A percentile compares a stretch with the other conserved stretches of the same genome.
Evolutionary conservation across 352 stramenopile genomes (phyloP).

Genomic region (Globisporangium parvum): DNA sequence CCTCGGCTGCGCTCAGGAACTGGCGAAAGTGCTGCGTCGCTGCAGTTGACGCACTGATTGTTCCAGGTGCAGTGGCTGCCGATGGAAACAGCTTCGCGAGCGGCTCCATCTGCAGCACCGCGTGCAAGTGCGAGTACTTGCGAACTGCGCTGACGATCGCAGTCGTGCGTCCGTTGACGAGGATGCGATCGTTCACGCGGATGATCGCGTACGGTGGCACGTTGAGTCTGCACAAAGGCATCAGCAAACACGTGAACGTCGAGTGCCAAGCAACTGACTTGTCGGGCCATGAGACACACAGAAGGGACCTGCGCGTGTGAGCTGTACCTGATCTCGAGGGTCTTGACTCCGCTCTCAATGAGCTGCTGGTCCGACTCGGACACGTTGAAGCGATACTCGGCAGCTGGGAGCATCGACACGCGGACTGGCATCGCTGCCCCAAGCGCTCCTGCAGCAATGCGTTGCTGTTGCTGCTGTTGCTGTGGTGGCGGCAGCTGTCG

Average conservation of each 20-base stretch:
- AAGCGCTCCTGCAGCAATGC: not conserved
- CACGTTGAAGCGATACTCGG: conserved; percentile 56
- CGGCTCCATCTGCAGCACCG: conserved; percentile 47
- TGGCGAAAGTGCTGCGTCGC: conserved; percentile 47
- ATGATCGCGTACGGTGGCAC: conserved; percentile 66
- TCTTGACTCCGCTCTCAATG: conserved; percentile 47
- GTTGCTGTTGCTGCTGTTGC: conserved; percentile 9
- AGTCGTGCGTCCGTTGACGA: conserved; percentile 42
- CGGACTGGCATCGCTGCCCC: not conserved
- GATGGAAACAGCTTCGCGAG: conserved; percentile 36
- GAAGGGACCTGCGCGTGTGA: not conserved
- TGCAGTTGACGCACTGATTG: conserved; percentile 18
- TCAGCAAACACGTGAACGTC: not conserved
- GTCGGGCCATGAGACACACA: too few species aligned
- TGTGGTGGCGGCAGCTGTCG: not conserved
- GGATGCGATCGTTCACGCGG: conserved; percentile 54
- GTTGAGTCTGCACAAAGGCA: conserved; percentile 31
- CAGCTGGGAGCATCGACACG: conserved; percentile 18
- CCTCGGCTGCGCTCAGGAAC: conserved; percentile 55
- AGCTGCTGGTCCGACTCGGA: conserved; percentile 29
- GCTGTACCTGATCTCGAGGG: conserved; percentile 54
- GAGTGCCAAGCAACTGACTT: not conserved
- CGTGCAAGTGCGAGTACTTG: conserved; percentile 54
- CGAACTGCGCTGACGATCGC: conserved; percentile 40
- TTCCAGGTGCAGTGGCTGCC: not conserved